These are phyloP conservation scores for Rhytidiadelphus loreus DNA, from an alignment of 225 moss, liverwort and hornwort genomes.

Conservation along the genomic window DNA sequence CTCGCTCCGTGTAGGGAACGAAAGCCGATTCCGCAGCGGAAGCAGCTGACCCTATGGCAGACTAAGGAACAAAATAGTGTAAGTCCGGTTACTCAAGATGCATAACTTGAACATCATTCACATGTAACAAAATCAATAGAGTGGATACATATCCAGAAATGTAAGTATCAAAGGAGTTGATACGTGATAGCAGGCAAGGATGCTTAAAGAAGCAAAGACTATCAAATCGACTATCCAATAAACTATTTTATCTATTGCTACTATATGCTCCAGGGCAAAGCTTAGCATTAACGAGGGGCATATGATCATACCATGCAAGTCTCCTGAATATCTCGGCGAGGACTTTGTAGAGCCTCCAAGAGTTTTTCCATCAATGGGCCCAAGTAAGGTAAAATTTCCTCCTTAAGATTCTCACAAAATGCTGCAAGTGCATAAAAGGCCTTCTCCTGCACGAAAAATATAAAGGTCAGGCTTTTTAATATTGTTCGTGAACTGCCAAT, in stretches of 20 bases:
- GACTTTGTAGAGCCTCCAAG: conserved; percentile 80
- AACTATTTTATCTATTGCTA: background rate
- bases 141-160: background rate
- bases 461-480: background rate
- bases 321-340: conserved; percentile 94
- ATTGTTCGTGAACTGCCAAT: background rate
- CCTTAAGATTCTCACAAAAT: conserved; percentile 95
- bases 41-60: conserved; percentile 98
- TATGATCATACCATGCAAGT: conserved; percentile 77
- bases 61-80: conserved; percentile 34
- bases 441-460: conserved; percentile 54
- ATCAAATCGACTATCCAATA: background rate
- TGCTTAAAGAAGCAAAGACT: background rate
- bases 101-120: background rate
- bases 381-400: conserved; percentile 92
- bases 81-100: background rate
- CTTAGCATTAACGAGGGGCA: background rate
- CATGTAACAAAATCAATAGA: background rate
- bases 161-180: background rate
- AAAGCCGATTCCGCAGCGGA: conserved; percentile 86
- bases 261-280: background rate
- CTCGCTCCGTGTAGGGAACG: conserved; percentile 75
- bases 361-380: conserved; percentile 84
- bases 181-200: background rate
- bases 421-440: conserved; percentile 96